phyloP scores from a whole-genome alignment of 805 yeast genomes.

The Isabelozyma heimii region DNA sequence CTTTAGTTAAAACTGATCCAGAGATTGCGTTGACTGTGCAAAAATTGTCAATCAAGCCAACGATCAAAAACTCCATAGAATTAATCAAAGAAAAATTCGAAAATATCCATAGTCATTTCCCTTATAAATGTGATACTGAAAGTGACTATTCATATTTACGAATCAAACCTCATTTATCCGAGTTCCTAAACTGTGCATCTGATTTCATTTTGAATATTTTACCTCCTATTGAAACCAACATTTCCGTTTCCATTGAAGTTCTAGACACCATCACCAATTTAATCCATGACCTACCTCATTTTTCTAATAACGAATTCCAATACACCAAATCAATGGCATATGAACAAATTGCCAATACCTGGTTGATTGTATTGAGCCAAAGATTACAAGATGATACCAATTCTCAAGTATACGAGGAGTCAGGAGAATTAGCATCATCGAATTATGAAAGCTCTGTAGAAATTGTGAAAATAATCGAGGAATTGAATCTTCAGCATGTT shows the following conservation, averaged over 20 bases:
- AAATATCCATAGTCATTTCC: slow-evolving; percentile 50
- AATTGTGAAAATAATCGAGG: slow-evolving; percentile 29
- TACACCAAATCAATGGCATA: slow-evolving; percentile 54
- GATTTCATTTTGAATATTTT: slow-evolving; percentile 72
- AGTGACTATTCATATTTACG: slow-evolving; percentile 77
- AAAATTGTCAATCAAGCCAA: slow-evolving; percentile 55
- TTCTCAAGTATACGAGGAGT: slow-evolving; percentile 6
- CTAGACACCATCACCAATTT: slow-evolving; percentile 59
- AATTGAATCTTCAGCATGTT: slow-evolving; percentile 39
- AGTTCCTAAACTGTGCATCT: slow-evolving; percentile 65
- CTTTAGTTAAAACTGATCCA: slow-evolving; percentile 59
- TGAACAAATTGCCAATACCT: slow-evolving; percentile 58
- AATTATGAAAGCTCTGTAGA: slow-evolving; percentile 14
- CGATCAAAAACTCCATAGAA: slow-evolving; percentile 49
- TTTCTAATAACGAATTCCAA: slow-evolving; percentile 54
- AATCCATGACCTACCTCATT: slow-evolving; percentile 64
- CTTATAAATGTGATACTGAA: slow-evolving; percentile 70
- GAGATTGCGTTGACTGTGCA: slow-evolving; percentile 53
- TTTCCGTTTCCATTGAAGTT: slow-evolving; percentile 55
- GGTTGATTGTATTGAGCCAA: slow-evolving; percentile 46
- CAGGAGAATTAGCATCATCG: not conserved
- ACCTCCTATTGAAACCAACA: slow-evolving; percentile 64
- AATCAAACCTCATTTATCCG: slow-evolving; percentile 64
- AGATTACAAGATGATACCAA: slow-evolving; percentile 15
- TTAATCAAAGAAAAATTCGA: slow-evolving; percentile 47